phyloP scores from a whole-genome alignment of 345 rosid species.

The Pseudoturritis turrita region DNA sequence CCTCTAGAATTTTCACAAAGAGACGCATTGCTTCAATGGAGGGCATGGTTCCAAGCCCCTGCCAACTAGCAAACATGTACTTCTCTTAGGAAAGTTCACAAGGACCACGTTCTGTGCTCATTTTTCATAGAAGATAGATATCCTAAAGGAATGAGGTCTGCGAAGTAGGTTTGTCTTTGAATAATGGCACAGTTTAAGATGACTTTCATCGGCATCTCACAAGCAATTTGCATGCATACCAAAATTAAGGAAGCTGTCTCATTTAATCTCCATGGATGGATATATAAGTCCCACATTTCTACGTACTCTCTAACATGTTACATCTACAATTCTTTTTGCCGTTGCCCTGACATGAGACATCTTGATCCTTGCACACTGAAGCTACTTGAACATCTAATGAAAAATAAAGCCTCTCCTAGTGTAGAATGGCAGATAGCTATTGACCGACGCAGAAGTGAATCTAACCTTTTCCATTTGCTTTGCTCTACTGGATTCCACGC shows the following conservation, averaged over 20 bases:
- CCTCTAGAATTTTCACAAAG: constrained; percentile 97
- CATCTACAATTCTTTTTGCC: neutral
- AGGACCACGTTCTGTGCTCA: neutral
- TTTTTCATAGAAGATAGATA: neutral
- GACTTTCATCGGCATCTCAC: neutral
- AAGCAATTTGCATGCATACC: neutral
- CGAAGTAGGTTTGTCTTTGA: neutral
- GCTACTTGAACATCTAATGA: neutral
- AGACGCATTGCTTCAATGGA: constrained; percentile 96
- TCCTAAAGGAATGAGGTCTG: neutral
- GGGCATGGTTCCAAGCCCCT: constrained; percentile 86
- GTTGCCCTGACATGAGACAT: neutral
- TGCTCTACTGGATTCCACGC: constrained; percentile 84
- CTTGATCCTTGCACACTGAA: neutral
- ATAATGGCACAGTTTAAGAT: neutral
- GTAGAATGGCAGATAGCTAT: neutral
- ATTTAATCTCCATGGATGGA: neutral
- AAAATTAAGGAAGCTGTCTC: neutral
- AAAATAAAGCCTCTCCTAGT: neutral
- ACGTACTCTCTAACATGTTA: neutral
- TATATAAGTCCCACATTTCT: neutral
- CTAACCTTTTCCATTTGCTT: constrained; percentile 93
- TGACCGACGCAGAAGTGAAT: neutral
- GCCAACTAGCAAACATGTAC: constrained; percentile 66
- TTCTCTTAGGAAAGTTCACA: constrained; percentile 2